Base-by-base conservation (phyloP, 768 basidiomycete genomes). In the Psilocybe azurescens region DNA sequence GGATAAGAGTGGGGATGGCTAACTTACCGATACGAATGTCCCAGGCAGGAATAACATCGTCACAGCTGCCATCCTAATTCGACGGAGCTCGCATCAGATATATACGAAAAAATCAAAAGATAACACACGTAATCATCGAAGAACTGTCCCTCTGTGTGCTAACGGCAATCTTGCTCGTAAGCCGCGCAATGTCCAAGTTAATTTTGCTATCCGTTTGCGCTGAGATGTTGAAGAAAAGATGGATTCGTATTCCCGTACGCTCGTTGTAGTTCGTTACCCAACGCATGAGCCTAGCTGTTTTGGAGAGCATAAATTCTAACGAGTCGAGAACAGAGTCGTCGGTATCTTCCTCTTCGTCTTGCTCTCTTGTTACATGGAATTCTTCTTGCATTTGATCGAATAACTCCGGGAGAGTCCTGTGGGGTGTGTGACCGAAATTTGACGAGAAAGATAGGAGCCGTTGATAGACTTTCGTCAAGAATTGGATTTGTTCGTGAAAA, bases 31-130 rank as follows among this genome's bases (percentile, higher is more conserved):
- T 7, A 72, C 66, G 54, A 72, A 72, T 9, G 71, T 67, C 13
- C 69, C 70, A 16, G 71, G 71, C n/a, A 72, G 64, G 56, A 72
- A 72, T 24, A 72, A 60, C 71, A 72, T 72, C 1, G 69, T 70
- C 16, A 72, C 68, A n/a, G 68, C 66, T 24, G 71, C 67, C 63
- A 72, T 72, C n/a, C 70, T 72, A 18, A 24, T 7, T 13, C 13
- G 32, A 20, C 44, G 20, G 2, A 5, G 57, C 48, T 13, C 54
- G 18, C 30, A 46, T 30, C 11, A 54, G 32, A 24, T 24, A 24
- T 24, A 24, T 24, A 24, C 24, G 24, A 24, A 24, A 24, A 24
- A 24, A 24, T 24, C 0, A 24, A 24, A 24, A 24, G 24, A 24
- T 24, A 24, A 65, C 70, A 13, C 47, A 72, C 71, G 69, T 68